Evolutionary conservation across 805 yeast species (phyloP).

Genomic region (Myxozyma sirexii): DNA sequence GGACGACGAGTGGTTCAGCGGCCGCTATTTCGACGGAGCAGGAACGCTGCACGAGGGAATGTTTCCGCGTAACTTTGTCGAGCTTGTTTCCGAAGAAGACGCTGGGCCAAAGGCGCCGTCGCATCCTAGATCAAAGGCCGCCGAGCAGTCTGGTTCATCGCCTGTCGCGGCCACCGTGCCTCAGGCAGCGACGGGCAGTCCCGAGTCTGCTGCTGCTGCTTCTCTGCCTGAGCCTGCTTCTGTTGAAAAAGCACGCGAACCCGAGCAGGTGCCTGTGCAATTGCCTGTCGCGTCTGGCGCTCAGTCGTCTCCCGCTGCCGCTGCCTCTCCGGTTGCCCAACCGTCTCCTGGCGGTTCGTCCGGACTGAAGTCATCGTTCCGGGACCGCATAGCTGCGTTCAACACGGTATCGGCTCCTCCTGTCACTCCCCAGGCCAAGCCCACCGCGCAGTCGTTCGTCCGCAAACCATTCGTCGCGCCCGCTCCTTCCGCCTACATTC

Average conservation of each 20-base stretch:
- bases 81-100: conserved; percentile 37
- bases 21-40: conserved; percentile 53
- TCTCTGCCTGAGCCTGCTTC: not conserved
- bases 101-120: conserved; percentile 24
- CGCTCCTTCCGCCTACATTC: conserved; percentile 48
- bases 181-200: not conserved
- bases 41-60: conserved; percentile 65
- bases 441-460: conserved; percentile 52
- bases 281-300: not conserved
- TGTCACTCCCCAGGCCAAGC: conserved; percentile 44
- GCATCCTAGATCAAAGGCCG: conserved; percentile 20
- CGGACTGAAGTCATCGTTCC: conserved; percentile 42
- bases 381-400: conserved; percentile 55
- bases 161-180: not conserved
- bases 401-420: conserved; percentile 49
- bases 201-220: conserved; percentile 1
- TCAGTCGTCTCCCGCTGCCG: not conserved
- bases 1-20: conserved; percentile 91
- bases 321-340: not conserved
- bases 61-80: conserved; percentile 86
- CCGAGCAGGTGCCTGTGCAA: conserved; percentile 1
- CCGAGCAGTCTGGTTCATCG: not conserved
- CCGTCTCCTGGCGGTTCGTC: not conserved
- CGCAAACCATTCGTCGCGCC: conserved; percentile 61
- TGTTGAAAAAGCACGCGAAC: not conserved